Evolutionary conservation across 768 basidiomycete genomes (phyloP).

Genomic region (Sporobolomyces phaffii): DNA sequence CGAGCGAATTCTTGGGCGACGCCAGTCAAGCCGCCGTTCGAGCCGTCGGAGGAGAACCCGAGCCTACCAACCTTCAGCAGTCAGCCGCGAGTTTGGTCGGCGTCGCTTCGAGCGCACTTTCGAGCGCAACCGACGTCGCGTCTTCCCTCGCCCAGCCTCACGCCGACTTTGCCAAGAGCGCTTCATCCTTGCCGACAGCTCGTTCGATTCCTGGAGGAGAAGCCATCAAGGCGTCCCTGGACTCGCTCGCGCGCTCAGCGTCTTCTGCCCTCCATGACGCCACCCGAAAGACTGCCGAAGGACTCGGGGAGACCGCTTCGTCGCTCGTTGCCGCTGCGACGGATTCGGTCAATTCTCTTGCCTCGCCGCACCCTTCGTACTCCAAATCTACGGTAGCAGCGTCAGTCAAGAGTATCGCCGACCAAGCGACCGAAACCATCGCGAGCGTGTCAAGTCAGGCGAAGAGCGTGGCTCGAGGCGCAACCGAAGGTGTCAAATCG

Average conservation of each 20-base stretch:
- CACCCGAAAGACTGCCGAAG: conserved; percentile 5
- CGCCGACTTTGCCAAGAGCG: neutral
- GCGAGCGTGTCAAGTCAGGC: conserved; percentile 4
- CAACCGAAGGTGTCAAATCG: neutral
- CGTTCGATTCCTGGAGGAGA: neutral
- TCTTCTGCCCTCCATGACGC: conserved; percentile 10
- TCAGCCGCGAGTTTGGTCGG: neutral
- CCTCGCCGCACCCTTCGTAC: conserved; percentile 11
- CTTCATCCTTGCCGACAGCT: neutral
- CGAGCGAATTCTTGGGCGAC: conserved; percentile 18
- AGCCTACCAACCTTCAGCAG: conserved; percentile 4
- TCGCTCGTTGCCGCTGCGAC: neutral
- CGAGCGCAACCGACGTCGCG: neutral
- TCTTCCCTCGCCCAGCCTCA: conserved; percentile 12
- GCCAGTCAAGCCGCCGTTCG: conserved; percentile 1
- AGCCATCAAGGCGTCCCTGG: neutral
- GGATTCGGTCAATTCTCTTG: neutral
- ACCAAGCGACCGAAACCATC: neutral
- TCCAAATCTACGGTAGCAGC: conserved; percentile 1
- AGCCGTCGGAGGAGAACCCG: conserved; percentile 12
- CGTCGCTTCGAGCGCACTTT: neutral
- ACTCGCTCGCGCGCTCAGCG: conserved; percentile 2
- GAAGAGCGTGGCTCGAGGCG: conserved; percentile 11
- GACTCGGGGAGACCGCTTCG: neutral
- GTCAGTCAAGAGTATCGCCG: neutral